A percentile compares a stretch with the other conserved stretches of the same genome.
Conservation (phyloP, 768 basidiomycete genomes). For the Suillus hirtellus region DNA sequence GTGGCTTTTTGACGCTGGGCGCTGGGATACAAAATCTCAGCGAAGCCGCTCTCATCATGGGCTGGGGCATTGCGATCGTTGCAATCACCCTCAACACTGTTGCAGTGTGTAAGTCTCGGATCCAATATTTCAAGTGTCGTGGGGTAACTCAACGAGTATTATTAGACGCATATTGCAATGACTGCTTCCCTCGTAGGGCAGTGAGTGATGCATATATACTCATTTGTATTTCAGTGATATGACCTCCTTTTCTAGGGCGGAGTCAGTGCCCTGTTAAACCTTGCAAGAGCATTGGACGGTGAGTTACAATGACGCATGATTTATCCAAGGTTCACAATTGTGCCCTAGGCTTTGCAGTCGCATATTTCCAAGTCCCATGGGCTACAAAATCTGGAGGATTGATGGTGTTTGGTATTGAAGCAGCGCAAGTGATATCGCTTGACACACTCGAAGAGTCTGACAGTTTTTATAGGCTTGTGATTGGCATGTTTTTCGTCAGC, state of each 20-base stretch:
- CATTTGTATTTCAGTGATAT: neutral
- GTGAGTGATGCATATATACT: slow-evolving; percentile 12
- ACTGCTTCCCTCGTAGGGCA: slow-evolving; percentile 37
- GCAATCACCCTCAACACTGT: slow-evolving; percentile 42
- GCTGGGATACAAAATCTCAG: slow-evolving; percentile 36
- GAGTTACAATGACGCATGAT: slow-evolving; percentile 11
- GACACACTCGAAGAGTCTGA: neutral
- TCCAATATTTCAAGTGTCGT: neutral
- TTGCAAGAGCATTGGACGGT: slow-evolving; percentile 36
- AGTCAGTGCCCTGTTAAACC: slow-evolving; percentile 43
- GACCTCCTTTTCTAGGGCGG: slow-evolving; percentile 21
- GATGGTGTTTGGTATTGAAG: slow-evolving; percentile 39
- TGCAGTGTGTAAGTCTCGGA: slow-evolving; percentile 34
- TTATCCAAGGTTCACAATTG: neutral
- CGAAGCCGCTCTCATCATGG: slow-evolving; percentile 35
- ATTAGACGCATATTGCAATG: slow-evolving; percentile 40
- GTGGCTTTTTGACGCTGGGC: slow-evolving; percentile 44
- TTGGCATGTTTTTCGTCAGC: slow-evolving; percentile 36
- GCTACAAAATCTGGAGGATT: slow-evolving; percentile 35
- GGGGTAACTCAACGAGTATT: neutral
- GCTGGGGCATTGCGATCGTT: slow-evolving; percentile 44
- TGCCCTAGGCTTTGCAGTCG: slow-evolving; percentile 35
- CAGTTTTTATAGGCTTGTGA: slow-evolving; percentile 26
- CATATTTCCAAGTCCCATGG: slow-evolving; percentile 44
- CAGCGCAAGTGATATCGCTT: slow-evolving; percentile 28